A percentile compares a stretch with the other conserved stretches of the same genome.
Evolutionary conservation across 2,329 filamentous ascomycete genomes (phyloP).

Genomic region (Penicillium sclerotiorum): DNA sequence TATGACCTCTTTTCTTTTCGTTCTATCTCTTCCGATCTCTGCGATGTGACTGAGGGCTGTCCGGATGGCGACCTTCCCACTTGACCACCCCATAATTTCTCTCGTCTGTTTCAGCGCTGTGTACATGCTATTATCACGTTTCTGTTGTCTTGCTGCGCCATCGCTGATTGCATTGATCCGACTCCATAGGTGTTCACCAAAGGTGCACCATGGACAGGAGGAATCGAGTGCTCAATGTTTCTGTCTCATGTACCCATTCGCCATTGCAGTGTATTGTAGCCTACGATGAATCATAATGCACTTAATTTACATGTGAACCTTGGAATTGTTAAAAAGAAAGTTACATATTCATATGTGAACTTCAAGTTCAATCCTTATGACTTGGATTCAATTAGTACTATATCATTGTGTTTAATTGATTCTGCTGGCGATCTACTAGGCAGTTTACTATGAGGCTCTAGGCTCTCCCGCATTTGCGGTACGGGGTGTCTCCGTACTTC

Average conservation of each 20-base stretch:
- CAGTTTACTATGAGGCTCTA: neutral
- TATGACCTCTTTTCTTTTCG: slow-evolving; percentile 13
- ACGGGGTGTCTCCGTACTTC: neutral
- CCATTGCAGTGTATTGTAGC: slow-evolving; percentile 22
- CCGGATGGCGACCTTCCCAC: neutral
- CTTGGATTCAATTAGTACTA: too few relatives aligned
- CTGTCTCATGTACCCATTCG: slow-evolving; percentile 6
- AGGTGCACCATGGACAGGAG: neutral
- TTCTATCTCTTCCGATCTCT: slow-evolving; percentile 6
- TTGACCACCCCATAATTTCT: slow-evolving; percentile 3
- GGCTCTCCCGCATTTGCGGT: neutral
- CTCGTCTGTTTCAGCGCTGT: slow-evolving; percentile 15
- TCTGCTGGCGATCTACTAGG: too few relatives aligned
- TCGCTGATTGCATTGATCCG: neutral
- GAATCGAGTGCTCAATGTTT: slow-evolving; percentile 5
- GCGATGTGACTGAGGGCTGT: slow-evolving; percentile 9
- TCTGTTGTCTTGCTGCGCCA: slow-evolving; percentile 8
- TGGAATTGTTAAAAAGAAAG: neutral
- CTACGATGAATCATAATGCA: slow-evolving; percentile 22
- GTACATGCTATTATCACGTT: slow-evolving; percentile 14
- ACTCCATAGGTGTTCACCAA: neutral
- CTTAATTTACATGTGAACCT: slow-evolving; percentile 8
- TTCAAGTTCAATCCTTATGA: too few relatives aligned
- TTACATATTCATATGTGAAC: too few relatives aligned
- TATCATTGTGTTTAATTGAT: too few relatives aligned